A percentile compares a stretch with the other conserved stretches of the same genome.
Conservation (phyloP, 2,329 filamentous ascomycete species). For the Hypoxylon sp. region DNA sequence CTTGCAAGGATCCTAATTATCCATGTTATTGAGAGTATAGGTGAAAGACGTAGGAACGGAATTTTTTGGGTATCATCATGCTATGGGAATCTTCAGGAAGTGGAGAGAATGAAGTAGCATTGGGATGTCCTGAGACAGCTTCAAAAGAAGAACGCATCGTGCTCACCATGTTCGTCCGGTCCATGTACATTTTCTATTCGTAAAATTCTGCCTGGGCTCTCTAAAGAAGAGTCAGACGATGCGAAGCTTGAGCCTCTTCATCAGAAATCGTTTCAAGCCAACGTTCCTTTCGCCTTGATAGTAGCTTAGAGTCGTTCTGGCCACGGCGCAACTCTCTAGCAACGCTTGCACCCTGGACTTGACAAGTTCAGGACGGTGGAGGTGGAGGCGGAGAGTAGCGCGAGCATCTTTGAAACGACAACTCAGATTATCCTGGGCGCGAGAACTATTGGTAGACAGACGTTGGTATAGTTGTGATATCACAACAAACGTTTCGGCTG, state of each 20-base stretch:
- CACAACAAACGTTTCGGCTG: neutral
- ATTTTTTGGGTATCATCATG: neutral
- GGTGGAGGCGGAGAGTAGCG: neutral
- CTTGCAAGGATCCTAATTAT: slow-evolving; percentile 1
- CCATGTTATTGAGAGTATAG: neutral
- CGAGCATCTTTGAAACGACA: neutral
- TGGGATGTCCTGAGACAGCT: slow-evolving; percentile 5
- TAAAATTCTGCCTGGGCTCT: neutral
- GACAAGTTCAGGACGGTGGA: neutral
- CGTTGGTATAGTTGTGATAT: slow-evolving; percentile 6
- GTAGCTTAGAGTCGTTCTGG: neutral
- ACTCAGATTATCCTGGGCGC: neutral
- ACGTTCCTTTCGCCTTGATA: neutral
- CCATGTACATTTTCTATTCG: neutral
- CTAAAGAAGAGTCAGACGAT: neutral
- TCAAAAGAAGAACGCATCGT: slow-evolving; percentile 6
- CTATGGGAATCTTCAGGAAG: neutral
- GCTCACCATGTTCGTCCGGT: neutral
- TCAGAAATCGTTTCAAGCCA: neutral
- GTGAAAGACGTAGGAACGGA: neutral
- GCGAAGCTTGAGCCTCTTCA: neutral
- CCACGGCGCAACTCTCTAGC: neutral
- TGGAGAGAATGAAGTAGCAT: neutral
- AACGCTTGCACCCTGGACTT: neutral
- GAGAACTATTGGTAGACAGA: neutral